These are phyloP conservation scores for Saccharomycopsis hybrid DNA, from an alignment of 1,139 yeast genomes.

Conservation along the genomic window DNA sequence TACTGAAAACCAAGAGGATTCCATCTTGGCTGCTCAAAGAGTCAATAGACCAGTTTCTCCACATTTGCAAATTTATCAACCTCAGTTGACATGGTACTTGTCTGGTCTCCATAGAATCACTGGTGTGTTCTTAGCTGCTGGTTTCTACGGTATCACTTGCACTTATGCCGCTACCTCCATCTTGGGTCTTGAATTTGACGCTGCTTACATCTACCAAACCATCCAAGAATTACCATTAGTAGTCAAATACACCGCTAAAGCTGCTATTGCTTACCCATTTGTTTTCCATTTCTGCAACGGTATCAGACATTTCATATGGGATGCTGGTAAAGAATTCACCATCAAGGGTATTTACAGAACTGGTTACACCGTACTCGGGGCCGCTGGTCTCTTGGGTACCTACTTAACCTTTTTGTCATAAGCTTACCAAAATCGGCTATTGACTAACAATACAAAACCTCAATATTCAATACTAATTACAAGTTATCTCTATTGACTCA, in stretches of 20 bases:
- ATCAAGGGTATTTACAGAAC: conserved; percentile 87
- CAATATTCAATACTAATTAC: too few relatives aligned
- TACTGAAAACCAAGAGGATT: conserved; percentile 57
- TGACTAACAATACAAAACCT: too few relatives aligned
- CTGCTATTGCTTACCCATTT: conserved; percentile 72
- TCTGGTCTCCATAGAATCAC: conserved; percentile 84
- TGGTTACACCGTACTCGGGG: conserved; percentile 77
- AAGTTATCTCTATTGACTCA: too few relatives aligned
- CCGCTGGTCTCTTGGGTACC: conserved; percentile 60
- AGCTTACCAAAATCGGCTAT: background rate
- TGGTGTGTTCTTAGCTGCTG: conserved; percentile 76
- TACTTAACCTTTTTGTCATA: conserved; percentile 36
- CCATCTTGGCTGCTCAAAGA: conserved; percentile 74
- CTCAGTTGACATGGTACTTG: conserved; percentile 78
- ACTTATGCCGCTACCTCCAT: conserved; percentile 68
- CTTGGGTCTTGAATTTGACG: conserved; percentile 47
- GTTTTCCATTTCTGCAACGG: conserved; percentile 84
- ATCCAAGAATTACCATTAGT: conserved; percentile 51
- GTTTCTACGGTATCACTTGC: conserved; percentile 71
- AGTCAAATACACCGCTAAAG: conserved; percentile 59
- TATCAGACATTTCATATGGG: conserved; percentile 91
- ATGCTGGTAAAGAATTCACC: conserved; percentile 70
- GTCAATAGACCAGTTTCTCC: conserved; percentile 87
- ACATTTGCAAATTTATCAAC: conserved; percentile 81
- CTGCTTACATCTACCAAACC: conserved; percentile 15